These are phyloP conservation scores for Pezicula carpinea DNA, from an alignment of 2,329 filamentous ascomycete genomes.

Conservation along the genomic window DNA sequence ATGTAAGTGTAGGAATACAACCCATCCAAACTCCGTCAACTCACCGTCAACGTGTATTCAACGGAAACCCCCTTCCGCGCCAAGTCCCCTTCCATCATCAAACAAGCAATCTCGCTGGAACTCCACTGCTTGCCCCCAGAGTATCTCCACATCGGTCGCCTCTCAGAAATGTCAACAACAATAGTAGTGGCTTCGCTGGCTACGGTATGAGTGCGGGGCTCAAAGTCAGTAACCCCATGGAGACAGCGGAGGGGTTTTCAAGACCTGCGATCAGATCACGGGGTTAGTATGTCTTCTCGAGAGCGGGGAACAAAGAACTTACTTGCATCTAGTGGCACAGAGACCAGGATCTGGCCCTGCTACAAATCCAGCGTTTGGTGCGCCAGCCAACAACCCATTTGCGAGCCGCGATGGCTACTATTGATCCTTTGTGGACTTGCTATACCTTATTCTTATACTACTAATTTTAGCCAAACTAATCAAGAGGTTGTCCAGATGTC, in stretches of 20 bases:
- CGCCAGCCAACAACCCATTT: constrained; percentile 14
- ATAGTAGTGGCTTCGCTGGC: constrained; percentile 21
- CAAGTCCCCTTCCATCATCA: constrained; percentile 15
- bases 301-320: neutral
- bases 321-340: constrained; percentile 18
- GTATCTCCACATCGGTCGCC: constrained; percentile 15
- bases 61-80: constrained; percentile 10
- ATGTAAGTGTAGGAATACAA: constrained; percentile 13
- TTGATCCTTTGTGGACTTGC: constrained; percentile 6
- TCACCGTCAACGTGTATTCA: constrained; percentile 22
- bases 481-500: too few species aligned
- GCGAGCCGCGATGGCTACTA: constrained; percentile 11
- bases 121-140: constrained; percentile 15
- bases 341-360: constrained; percentile 12
- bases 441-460: neutral
- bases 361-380: constrained; percentile 10
- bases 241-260: constrained; percentile 5
- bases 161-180: constrained; percentile 15
- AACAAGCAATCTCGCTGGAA: constrained; percentile 10
- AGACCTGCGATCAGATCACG: constrained; percentile 19
- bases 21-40: constrained; percentile 26
- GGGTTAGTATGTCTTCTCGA: constrained; percentile 13
- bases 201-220: constrained; percentile 31
- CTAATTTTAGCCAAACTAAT: too few species aligned
- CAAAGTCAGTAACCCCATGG: constrained; percentile 26